These are phyloP conservation scores for Ganoderma multipileum DNA, from an alignment of 1,284 basidiomycete species.

Conservation along the genomic window DNA sequence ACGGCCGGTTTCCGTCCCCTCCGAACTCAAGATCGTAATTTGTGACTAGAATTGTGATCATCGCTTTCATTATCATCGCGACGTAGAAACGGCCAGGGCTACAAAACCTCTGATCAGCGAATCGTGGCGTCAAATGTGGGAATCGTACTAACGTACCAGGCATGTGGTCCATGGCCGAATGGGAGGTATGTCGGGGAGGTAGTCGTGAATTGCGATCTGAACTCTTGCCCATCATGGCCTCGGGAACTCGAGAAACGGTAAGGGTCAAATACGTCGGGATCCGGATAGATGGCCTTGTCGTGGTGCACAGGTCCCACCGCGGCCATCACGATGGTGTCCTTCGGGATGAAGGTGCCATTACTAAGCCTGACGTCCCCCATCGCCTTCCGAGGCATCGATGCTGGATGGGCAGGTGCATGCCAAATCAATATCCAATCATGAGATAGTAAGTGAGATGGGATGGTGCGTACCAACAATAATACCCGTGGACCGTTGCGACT, in stretches of 20 bases:
- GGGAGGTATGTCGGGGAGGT: conserved; percentile 32
- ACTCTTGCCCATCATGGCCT: conserved; percentile 14
- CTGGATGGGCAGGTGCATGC: too few relatives aligned
- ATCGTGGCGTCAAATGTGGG: too few relatives aligned
- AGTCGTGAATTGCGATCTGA: conserved; percentile 33
- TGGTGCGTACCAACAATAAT: neutral
- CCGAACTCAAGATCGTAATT: too few relatives aligned
- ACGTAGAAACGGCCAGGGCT: conserved; percentile 32
- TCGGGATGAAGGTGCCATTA: conserved; percentile 48
- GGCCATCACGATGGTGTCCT: conserved; percentile 45
- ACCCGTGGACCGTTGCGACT: conserved; percentile 43
- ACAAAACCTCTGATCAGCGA: neutral
- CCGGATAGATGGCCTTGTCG: conserved; percentile 46
- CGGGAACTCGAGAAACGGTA: conserved; percentile 46
- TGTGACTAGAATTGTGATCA: conserved; percentile 16
- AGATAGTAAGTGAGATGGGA: too few relatives aligned
- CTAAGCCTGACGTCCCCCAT: conserved; percentile 44
- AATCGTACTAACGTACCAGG: conserved; percentile 29
- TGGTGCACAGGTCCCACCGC: conserved; percentile 47
- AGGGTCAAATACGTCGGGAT: conserved; percentile 46
- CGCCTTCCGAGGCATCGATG: too few relatives aligned
- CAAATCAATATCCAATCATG: too few relatives aligned
- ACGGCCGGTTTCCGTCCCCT: too few relatives aligned
- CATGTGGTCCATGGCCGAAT: conserved; percentile 37
- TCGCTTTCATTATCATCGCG: conserved; percentile 23